phyloP scores from a whole-genome alignment of 163 green algal genomes.

The Chlorella variabilis region DNA sequence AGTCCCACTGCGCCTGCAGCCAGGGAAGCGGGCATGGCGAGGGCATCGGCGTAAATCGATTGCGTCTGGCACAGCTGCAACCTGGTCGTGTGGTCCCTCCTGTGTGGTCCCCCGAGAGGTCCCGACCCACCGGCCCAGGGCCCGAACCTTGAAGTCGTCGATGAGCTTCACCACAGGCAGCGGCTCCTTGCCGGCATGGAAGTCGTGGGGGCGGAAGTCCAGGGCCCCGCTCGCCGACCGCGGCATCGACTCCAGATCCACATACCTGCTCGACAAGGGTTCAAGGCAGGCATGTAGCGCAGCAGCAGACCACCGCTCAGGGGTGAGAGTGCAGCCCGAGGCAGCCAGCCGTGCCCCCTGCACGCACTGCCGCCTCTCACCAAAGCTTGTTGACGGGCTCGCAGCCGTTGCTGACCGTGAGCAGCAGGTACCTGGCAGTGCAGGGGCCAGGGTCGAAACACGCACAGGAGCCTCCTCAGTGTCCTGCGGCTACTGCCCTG shows the following conservation, averaged over 20 bases:
- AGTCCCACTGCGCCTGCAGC: conserved; percentile 69
- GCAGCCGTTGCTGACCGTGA: conserved; percentile 79
- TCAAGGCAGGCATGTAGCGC: not conserved
- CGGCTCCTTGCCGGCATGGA: conserved; percentile 45
- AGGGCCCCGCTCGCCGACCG: conserved; percentile 39
- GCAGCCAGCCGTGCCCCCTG: too few species aligned
- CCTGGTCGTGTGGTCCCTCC: too few species aligned
- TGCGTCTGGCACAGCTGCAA: too few species aligned
- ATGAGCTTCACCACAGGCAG: conserved; percentile 84
- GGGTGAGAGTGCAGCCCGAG: too few species aligned
- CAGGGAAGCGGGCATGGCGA: not conserved
- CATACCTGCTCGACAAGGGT: conserved; percentile 32
- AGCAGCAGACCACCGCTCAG: too few species aligned
- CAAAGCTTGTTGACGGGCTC: conserved; percentile 85
- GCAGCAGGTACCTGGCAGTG: conserved; percentile 74
- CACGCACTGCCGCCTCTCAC: conserved; percentile 18
- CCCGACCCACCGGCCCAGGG: too few species aligned
- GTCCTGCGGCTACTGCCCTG: too few species aligned
- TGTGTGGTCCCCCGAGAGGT: too few species aligned
- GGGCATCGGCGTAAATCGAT: too few species aligned
- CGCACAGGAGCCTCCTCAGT: too few species aligned
- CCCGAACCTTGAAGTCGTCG: conserved; percentile 64
- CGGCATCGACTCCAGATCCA: conserved; percentile 52
- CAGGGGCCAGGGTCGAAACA: not conserved
- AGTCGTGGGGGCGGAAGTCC: conserved; percentile 70